Percentiles rank a stretch among this genome's conserved stretches.
These are phyloP conservation scores for Alternaria burnsii DNA, from an alignment of 2,329 filamentous ascomycete genomes.

Conservation along the genomic window DNA sequence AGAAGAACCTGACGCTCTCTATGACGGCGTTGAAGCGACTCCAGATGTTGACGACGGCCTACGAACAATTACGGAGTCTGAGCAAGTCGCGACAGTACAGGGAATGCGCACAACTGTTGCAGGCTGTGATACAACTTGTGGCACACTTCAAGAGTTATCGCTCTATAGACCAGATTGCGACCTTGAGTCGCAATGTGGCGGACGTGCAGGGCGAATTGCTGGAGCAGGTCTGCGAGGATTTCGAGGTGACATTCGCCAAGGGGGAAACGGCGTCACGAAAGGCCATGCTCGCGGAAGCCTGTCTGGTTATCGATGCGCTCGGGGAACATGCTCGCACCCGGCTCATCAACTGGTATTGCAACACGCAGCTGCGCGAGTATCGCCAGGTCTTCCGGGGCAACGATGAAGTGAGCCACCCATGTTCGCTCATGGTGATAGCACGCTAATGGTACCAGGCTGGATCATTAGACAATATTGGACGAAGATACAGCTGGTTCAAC, in stretches of 20 bases:
- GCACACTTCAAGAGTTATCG: slow-evolving; percentile 98
- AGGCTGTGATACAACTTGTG: slow-evolving; percentile 97
- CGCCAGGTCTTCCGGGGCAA: slow-evolving; percentile 94
- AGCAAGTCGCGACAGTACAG: slow-evolving; percentile 89
- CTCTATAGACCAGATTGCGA: slow-evolving; percentile 97
- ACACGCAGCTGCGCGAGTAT: slow-evolving; percentile 95
- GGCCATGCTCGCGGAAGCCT: slow-evolving; percentile 81
- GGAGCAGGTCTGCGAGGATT: slow-evolving; percentile 99
- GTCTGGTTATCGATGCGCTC: slow-evolving; percentile 91
- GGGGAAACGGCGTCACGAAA: slow-evolving; percentile 77
- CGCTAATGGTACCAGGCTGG: slow-evolving; percentile 65
- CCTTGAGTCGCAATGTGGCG: slow-evolving; percentile 88
- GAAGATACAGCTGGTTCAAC: slow-evolving; percentile 95
- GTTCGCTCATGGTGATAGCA: neutral
- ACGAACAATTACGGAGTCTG: slow-evolving; percentile 88
- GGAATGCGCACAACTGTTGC: slow-evolving; percentile 91
- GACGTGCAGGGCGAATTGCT: slow-evolving; percentile 91
- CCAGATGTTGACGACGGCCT: slow-evolving; percentile 99
- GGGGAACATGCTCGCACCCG: slow-evolving; percentile 85
- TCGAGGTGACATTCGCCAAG: slow-evolving; percentile 93
- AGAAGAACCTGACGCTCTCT: slow-evolving; percentile 92
- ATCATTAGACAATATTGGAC: slow-evolving; percentile 93
- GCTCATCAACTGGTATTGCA: slow-evolving; percentile 96
- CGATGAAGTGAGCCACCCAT: slow-evolving; percentile 68
- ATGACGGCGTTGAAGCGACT: slow-evolving; percentile 98